These are phyloP conservation scores for Dichomitus squalens DNA, from an alignment of 1,284 basidiomycete genomes.

Conservation along the genomic window DNA sequence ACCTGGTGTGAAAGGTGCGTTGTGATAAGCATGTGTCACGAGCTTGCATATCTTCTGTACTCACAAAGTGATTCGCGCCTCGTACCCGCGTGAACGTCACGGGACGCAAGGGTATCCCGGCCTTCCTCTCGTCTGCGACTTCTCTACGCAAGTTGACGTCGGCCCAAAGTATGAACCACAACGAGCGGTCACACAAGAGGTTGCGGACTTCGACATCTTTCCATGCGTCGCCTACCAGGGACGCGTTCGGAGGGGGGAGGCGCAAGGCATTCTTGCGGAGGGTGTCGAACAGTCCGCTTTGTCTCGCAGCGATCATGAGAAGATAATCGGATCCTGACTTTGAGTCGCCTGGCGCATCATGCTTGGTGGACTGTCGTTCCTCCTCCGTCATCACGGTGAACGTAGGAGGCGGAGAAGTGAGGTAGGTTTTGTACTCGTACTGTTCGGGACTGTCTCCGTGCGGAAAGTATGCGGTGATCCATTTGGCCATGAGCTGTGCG, in stretches of 20 bases:
- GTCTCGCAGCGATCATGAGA: not conserved
- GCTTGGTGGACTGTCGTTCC: slow-evolving; percentile 6
- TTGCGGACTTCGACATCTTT: slow-evolving; percentile 8
- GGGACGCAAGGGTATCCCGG: not conserved
- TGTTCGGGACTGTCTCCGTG: slow-evolving; percentile 21
- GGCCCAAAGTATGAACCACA: slow-evolving; percentile 9
- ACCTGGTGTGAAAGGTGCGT: not conserved
- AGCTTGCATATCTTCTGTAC: too few species aligned
- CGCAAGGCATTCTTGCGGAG: not conserved
- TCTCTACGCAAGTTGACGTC: not conserved
- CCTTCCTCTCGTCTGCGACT: not conserved
- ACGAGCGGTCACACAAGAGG: slow-evolving; percentile 15
- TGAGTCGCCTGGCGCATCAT: not conserved
- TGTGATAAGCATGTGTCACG: not conserved
- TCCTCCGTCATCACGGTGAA: slow-evolving; percentile 14
- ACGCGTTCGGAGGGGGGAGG: not conserved
- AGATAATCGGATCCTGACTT: not conserved
- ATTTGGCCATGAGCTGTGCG: not conserved
- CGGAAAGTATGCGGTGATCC: slow-evolving; percentile 16
- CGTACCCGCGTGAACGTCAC: not conserved
- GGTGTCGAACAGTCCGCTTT: not conserved
- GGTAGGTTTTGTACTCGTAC: slow-evolving; percentile 1
- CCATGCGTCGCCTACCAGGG: slow-evolving; percentile 5
- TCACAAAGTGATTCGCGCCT: not conserved
- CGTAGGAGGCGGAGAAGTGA: slow-evolving; percentile 14